phyloP scores from a whole-genome alignment of 73 alveolate species.

The Paramecium sexaurelia region DNA sequence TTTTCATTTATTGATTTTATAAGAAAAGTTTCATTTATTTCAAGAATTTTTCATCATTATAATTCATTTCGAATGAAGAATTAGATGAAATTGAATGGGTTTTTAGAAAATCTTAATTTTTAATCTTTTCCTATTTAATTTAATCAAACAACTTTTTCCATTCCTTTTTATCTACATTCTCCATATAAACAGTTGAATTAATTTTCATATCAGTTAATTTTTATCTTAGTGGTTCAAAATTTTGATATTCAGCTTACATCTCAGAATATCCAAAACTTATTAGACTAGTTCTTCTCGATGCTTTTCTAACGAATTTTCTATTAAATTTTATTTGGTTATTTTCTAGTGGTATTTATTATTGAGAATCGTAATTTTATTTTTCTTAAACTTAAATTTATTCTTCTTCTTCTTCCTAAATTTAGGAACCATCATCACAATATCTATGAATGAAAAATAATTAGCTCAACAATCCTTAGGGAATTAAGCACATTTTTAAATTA shows the following conservation, averaged over 20 bases:
- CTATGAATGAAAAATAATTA: conserved; percentile 3
- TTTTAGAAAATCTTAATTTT: background rate
- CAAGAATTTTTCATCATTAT: background rate
- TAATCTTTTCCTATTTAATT: background rate
- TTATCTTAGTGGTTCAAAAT: background rate
- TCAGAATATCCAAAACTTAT: conserved; percentile 36
- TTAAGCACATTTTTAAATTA: background rate
- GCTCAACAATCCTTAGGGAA: conserved; percentile 11
- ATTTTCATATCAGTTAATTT: conserved; percentile 1
- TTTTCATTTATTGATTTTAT: background rate
- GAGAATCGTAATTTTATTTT: background rate
- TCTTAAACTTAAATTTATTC: background rate
- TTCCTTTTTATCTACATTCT: background rate
- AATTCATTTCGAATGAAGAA: background rate
- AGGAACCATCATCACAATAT: background rate
- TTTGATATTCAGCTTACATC: background rate
- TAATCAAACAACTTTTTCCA: background rate
- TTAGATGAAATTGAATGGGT: background rate
- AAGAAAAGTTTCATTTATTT: background rate
- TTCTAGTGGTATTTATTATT: background rate
- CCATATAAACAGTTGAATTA: conserved; percentile 1
- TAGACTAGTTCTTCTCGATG: background rate
- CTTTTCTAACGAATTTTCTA: background rate
- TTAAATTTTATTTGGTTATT: background rate
- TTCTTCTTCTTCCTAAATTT: background rate